Base-by-base conservation (phyloP, 345 rosid genomes). In the Erodium maritimum region DNA sequence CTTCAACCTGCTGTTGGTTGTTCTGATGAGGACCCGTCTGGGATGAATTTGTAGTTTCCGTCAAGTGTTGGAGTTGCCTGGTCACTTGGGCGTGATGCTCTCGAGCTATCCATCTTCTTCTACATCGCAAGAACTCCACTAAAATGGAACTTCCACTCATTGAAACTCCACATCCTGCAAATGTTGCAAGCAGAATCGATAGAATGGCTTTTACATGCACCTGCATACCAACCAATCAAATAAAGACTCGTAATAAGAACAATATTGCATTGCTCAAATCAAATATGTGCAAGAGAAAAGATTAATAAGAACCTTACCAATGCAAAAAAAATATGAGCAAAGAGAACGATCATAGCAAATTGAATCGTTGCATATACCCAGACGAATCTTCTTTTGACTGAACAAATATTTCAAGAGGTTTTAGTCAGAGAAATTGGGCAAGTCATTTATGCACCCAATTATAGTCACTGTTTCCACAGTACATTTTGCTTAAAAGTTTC, bases 61-160 rank as follows among this genome's bases (percentile, higher is more conserved):
- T 69, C 57, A 66, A 67, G 20, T 23, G 65, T 50, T 68, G 56
- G n/a, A 75, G 73, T 52, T 58, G 66, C 2, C 65, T 58, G 55
- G 59, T 18, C 14, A 52, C 21, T 23, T 48, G 67, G 21, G 73
- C 54, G 52, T 34, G 48, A 42, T 42, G 3, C 2, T 1, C 48
- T 16, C 48, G 65, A 13, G 75, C 76, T 56, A 20, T 55, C 84
- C 79, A 54, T 60, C 87, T 74, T 66, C 87, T 77, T 71, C 70
- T 79, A 86, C 86, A 93, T 74, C 95, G 81, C 57, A 74, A 52
- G 66, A 86, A 67, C 86, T 93, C 99, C 12, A 89, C 79, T 19
- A 85, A 13, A n/a, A 88, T 78, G 19, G 96, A 86, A 65, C 94
- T 83, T 23, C 79, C 84, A 53, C 95, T 81, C 93, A 86, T 88